These are phyloP conservation scores for Myriosclerotinia duriaeana DNA, from an alignment of 2,329 filamentous ascomycete genomes.

Conservation along the genomic window DNA sequence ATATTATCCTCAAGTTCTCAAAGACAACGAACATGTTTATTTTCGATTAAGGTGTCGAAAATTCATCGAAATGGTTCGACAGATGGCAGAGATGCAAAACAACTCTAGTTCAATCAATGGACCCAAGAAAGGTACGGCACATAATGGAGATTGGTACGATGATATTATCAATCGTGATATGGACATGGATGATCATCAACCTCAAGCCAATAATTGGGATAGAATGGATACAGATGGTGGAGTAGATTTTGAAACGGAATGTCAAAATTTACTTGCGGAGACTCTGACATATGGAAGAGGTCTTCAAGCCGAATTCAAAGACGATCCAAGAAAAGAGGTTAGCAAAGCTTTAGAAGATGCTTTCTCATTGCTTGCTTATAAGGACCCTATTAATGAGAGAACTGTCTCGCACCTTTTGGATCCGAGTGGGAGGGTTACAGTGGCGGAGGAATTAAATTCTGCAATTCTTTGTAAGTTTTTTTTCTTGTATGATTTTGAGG, in stretches of 20 bases:
- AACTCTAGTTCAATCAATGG: constrained; percentile 33
- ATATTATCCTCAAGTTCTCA: constrained; percentile 78
- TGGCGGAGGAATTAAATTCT: constrained; percentile 92
- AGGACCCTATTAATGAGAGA: constrained; percentile 72
- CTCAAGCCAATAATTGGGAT: constrained; percentile 46
- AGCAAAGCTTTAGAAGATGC: constrained; percentile 76
- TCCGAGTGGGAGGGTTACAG: constrained; percentile 67
- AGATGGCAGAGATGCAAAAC: constrained; percentile 63
- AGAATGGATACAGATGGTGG: constrained; percentile 54
- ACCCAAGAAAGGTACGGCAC: constrained; percentile 44
- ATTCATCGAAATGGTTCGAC: constrained; percentile 91
- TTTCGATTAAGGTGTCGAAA: constrained; percentile 87
- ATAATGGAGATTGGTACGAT: constrained; percentile 43
- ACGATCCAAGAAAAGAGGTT: constrained; percentile 68
- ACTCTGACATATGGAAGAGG: constrained; percentile 78
- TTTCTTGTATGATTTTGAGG: background rate
- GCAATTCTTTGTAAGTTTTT: constrained; percentile 67
- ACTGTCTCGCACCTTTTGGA: constrained; percentile 78
- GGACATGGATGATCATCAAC: constrained; percentile 55
- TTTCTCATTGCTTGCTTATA: constrained; percentile 84
- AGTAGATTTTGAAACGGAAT: constrained; percentile 32
- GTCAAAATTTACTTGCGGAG: constrained; percentile 57
- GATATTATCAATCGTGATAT: constrained; percentile 45
- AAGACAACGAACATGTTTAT: constrained; percentile 77
- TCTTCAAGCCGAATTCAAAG: constrained; percentile 73